Percentiles rank a stretch among this genome's conserved stretches.
phyloP scores from a whole-genome alignment of 2,329 filamentous ascomycete species.

The Aspergillus sp. region DNA sequence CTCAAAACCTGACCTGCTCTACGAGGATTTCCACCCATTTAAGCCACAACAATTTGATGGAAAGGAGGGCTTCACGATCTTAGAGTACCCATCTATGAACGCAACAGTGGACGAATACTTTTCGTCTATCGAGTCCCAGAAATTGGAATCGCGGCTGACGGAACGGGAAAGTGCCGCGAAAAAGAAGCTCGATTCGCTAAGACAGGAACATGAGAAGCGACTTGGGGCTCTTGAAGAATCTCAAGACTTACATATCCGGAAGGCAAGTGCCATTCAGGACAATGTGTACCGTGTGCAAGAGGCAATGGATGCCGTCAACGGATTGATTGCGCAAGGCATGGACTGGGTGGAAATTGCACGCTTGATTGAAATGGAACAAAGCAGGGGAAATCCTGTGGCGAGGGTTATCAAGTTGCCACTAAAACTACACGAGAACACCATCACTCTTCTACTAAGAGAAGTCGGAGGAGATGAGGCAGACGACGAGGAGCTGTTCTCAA shows the following conservation, averaged over 20 bases:
- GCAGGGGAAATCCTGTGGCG: conserved; percentile 77
- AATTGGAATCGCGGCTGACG: conserved; percentile 75
- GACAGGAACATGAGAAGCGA: conserved; percentile 78
- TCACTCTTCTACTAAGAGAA: conserved; percentile 77
- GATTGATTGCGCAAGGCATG: conserved; percentile 90
- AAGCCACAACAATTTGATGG: conserved; percentile 74
- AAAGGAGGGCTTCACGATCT: conserved; percentile 63
- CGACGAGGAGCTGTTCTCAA: conserved; percentile 64
- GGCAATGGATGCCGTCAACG: conserved; percentile 87
- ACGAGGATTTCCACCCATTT: conserved; percentile 96
- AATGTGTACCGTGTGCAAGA: conserved; percentile 91
- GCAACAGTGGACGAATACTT: conserved; percentile 95
- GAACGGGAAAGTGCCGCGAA: conserved; percentile 81
- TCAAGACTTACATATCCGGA: conserved; percentile 80
- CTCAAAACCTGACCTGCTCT: conserved; percentile 57
- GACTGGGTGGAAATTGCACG: conserved; percentile 93
- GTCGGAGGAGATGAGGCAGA: conserved; percentile 64
- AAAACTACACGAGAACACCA: conserved; percentile 84
- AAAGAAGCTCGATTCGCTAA: conserved; percentile 80
- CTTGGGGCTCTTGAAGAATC: conserved; percentile 79
- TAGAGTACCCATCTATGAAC: conserved; percentile 84
- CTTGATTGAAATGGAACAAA: conserved; percentile 84
- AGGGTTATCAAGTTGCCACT: conserved; percentile 82
- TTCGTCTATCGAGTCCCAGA: conserved; percentile 92
- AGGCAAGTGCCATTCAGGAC: conserved; percentile 85